Percentiles rank a stretch among this genome's conserved stretches.
These are phyloP conservation scores for Trichoderma sp. DNA, from an alignment of 2,329 filamentous ascomycete species.

Conservation along the genomic window DNA sequence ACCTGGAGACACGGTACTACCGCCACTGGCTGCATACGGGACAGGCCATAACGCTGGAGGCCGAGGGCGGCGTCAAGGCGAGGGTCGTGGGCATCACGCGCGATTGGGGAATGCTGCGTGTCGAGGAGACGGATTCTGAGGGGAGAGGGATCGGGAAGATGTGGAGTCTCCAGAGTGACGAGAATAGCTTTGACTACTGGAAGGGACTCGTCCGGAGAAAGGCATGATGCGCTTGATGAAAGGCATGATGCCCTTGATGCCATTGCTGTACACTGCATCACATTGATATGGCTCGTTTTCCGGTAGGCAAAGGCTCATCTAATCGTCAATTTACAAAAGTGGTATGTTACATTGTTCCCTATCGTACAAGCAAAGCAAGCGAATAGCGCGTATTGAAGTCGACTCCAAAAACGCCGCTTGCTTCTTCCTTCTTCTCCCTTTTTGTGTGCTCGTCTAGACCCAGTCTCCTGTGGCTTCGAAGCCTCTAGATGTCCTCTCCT, in stretches of 20 bases:
- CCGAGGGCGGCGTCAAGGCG: constrained; percentile 73
- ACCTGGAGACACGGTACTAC: constrained; percentile 79
- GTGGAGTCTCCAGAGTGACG: constrained; percentile 89
- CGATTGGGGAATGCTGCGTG: constrained; percentile 87
- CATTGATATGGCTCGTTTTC: background rate
- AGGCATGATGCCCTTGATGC: constrained; percentile 52
- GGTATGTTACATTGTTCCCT: constrained; percentile 16
- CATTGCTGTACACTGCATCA: background rate
- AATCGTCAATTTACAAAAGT: constrained; percentile 25
- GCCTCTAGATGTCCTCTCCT: constrained; percentile 36
- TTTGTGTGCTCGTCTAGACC: constrained; percentile 30
- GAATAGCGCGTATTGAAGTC: constrained; percentile 15
- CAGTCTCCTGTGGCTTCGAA: constrained; percentile 38
- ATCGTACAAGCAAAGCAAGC: constrained; percentile 31
- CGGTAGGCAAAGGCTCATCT: constrained; percentile 7
- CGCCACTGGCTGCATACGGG: constrained; percentile 81
- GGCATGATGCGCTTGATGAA: constrained; percentile 59
- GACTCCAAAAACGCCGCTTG: constrained; percentile 18
- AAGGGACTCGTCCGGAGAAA: constrained; percentile 83
- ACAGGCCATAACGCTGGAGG: constrained; percentile 73
- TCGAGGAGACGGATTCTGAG: constrained; percentile 76
- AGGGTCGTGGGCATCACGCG: constrained; percentile 82
- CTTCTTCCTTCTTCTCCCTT: background rate
- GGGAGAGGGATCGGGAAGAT: constrained; percentile 75
- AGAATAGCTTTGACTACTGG: constrained; percentile 98